Percentiles rank a stretch among this genome's conserved stretches.
These are phyloP conservation scores for Talaromyces islandicus DNA, from an alignment of 2,329 filamentous ascomycete genomes.

Conservation along the genomic window DNA sequence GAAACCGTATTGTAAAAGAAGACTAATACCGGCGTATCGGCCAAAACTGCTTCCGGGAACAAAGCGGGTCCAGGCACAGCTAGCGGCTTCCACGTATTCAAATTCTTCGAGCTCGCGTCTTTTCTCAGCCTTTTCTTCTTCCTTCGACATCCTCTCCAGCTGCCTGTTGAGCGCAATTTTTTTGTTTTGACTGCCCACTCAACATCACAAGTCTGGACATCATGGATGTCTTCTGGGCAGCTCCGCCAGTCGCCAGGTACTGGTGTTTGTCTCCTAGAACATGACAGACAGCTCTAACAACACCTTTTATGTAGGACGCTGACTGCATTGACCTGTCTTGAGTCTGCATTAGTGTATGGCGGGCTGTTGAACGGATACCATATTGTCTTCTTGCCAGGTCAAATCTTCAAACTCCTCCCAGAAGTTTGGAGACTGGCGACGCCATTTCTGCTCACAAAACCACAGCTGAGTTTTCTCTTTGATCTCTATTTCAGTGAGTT, in stretches of 20 bases:
- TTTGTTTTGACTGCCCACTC: not conserved
- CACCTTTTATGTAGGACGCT: slow-evolving; percentile 54
- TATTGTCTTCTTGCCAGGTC: slow-evolving; percentile 48
- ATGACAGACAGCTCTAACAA: slow-evolving; percentile 36
- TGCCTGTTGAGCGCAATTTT: not conserved
- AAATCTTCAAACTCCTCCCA: slow-evolving; percentile 54
- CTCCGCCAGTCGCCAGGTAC: slow-evolving; percentile 63
- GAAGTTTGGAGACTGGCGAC: slow-evolving; percentile 56
- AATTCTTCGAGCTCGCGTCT: not conserved
- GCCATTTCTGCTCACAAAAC: slow-evolving; percentile 54
- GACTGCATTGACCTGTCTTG: slow-evolving; percentile 56
- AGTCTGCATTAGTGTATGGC: slow-evolving; percentile 58
- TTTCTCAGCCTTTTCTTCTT: not conserved
- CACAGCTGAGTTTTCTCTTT: slow-evolving; percentile 55
- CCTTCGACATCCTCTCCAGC: not conserved
- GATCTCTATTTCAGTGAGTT: slow-evolving; percentile 66
- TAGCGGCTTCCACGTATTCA: slow-evolving; percentile 1
- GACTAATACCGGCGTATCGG: not conserved
- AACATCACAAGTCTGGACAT: slow-evolving; percentile 3
- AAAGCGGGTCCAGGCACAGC: not conserved
- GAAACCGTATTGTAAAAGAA: not conserved
- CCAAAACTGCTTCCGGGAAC: not conserved
- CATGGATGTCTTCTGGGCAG: slow-evolving; percentile 60
- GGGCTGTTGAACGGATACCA: slow-evolving; percentile 47
- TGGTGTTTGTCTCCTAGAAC: slow-evolving; percentile 14